Percentiles rank a stretch among this genome's conserved stretches.
Evolutionary conservation across 441 rosid species (phyloP).

Genomic region (Syzygium malaccense): DNA sequence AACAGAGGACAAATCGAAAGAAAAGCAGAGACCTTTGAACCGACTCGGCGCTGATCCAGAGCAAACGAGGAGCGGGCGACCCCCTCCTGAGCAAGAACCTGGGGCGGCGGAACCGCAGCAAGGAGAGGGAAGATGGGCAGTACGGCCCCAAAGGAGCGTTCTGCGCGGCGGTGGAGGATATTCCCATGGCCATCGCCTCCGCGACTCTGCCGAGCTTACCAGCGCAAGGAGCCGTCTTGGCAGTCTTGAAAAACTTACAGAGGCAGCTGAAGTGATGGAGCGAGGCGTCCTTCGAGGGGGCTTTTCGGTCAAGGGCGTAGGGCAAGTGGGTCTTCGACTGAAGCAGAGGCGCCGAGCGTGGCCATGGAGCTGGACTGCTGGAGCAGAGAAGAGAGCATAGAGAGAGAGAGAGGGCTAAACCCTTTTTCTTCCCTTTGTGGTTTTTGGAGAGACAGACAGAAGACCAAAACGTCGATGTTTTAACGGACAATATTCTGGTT

Average conservation of each 20-base stretch:
- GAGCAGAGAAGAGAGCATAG: constrained; percentile 13
- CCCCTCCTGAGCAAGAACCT: background rate
- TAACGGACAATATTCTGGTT: background rate
- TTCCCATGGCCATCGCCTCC: constrained; percentile 45
- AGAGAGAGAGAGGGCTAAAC: background rate
- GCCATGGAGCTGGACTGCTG: background rate
- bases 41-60: constrained; percentile 23
- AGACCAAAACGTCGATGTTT: background rate
- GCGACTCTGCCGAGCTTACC: constrained; percentile 46
- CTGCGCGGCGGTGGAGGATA: constrained; percentile 36
- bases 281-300: background rate
- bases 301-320: background rate
- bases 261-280: background rate
- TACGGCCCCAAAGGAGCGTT: constrained; percentile 31
- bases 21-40: background rate
- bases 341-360: constrained; percentile 5
- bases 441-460: background rate
- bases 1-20: background rate
- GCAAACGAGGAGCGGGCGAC: background rate
- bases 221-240: constrained; percentile 35
- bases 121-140: constrained; percentile 24
- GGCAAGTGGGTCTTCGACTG: constrained; percentile 23
- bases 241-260: constrained; percentile 7
- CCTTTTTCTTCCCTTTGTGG: background rate
- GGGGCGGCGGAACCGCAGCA: constrained; percentile 25